Conservation (phyloP, 495 filamentous ascomycete genomes). For the Xylaria sp. region DNA sequence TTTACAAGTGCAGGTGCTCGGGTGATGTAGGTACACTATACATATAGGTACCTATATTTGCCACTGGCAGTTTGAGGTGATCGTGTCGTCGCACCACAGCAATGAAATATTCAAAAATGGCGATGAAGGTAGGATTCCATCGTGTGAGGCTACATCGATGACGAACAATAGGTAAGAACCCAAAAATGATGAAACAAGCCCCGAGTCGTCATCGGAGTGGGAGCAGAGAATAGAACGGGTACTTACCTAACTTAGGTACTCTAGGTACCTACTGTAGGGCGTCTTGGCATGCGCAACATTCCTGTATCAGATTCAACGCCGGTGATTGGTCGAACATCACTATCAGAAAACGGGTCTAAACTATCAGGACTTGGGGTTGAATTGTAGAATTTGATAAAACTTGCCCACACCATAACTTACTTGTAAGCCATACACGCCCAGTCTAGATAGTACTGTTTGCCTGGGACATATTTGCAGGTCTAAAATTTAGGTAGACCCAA, state of each 20-base stretch:
- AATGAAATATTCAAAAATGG: background rate
- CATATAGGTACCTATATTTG: background rate
- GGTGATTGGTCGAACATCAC: slow-evolving; percentile 20
- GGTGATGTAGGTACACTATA: background rate
- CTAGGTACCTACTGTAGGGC: background rate
- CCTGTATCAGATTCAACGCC: background rate
- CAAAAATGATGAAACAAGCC: background rate
- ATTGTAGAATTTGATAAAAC: background rate
- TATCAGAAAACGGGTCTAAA: slow-evolving; percentile 6
- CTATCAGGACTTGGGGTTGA: no score
- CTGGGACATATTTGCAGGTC: background rate
- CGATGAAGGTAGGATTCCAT: background rate
- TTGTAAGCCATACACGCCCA: background rate
- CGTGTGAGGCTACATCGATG: background rate
- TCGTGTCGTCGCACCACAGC: background rate
- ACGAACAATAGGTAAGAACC: background rate
- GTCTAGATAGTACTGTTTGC: background rate
- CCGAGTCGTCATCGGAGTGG: background rate
- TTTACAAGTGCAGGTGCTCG: slow-evolving; percentile 13
- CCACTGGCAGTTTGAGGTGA: background rate
- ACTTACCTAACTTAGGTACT: no score
- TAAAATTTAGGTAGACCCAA: background rate
- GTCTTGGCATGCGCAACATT: slow-evolving; percentile 25
- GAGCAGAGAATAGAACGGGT: background rate
- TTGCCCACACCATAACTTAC: no score